These are phyloP conservation scores for Irpex sp. DNA, from an alignment of 1,284 basidiomycete species.

Conservation along the genomic window DNA sequence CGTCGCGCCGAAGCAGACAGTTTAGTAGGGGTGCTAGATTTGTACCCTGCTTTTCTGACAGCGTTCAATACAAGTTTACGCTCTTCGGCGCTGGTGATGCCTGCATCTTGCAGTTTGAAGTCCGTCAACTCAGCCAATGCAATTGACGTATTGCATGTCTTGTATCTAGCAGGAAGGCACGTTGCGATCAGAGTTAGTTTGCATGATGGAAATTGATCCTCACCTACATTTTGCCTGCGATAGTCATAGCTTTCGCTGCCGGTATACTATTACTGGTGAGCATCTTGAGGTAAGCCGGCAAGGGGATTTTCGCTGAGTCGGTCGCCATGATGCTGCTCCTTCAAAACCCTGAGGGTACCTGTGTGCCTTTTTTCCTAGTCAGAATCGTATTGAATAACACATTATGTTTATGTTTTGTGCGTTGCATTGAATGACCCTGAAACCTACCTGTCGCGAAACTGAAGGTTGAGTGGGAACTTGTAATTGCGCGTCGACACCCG, in stretches of 20 bases:
- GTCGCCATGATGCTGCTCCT: not conserved
- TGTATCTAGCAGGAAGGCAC: conserved; percentile 52
- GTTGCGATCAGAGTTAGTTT: not conserved
- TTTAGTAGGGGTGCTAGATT: conserved; percentile 18
- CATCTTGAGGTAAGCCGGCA: conserved; percentile 75
- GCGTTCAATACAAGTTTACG: conserved; percentile 62
- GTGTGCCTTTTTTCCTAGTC: too few relatives aligned
- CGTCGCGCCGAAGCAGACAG: not conserved
- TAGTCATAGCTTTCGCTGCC: conserved; percentile 70
- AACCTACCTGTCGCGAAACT: not conserved
- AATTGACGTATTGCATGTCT: conserved; percentile 62
- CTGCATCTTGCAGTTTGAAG: conserved; percentile 50
- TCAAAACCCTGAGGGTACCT: too few relatives aligned
- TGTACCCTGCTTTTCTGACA: conserved; percentile 61
- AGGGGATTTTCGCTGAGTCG: conserved; percentile 44
- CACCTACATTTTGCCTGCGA: conserved; percentile 77
- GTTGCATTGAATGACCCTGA: too few relatives aligned
- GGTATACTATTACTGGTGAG: conserved; percentile 62
- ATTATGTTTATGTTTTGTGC: too few relatives aligned
- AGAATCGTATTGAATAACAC: too few relatives aligned
- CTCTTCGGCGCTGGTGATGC: conserved; percentile 67
- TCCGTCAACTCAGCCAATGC: conserved; percentile 59
- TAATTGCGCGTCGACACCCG: not conserved
- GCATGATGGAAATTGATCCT: not conserved
- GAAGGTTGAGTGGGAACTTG: not conserved